These are phyloP conservation scores for Sclerotinia minor DNA, from an alignment of 2,329 filamentous ascomycete genomes.

Conservation along the genomic window DNA sequence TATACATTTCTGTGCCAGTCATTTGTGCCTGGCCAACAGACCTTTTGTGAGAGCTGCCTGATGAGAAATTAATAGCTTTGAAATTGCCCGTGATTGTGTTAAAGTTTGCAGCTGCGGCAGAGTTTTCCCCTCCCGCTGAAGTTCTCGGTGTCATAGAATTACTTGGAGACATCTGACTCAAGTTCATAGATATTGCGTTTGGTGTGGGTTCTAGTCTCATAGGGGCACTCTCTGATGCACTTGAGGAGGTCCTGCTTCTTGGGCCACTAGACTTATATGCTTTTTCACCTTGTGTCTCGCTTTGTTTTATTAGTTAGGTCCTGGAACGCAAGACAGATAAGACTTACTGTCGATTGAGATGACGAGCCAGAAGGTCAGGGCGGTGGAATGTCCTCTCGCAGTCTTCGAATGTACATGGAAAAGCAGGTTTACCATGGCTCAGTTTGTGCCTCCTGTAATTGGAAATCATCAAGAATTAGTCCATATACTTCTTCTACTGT, in stretches of 20 bases:
- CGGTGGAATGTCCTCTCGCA: conserved; percentile 61
- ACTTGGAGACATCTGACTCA: conserved; percentile 30
- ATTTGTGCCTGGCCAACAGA: conserved; percentile 32
- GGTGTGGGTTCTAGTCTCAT: conserved; percentile 18
- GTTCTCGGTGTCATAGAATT: conserved; percentile 35
- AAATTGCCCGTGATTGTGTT: conserved; percentile 34
- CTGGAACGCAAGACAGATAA: neutral
- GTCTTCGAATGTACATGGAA: conserved; percentile 52
- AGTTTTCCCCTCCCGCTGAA: conserved; percentile 31
- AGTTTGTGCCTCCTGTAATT: conserved; percentile 57
- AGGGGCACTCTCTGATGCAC: conserved; percentile 32
- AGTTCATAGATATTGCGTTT: conserved; percentile 11
- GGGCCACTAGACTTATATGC: conserved; percentile 39
- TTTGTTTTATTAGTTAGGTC: conserved; percentile 36
- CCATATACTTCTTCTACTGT: neutral
- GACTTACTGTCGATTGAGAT: conserved; percentile 54
- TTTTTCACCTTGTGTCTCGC: conserved; percentile 50
- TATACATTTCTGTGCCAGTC: conserved; percentile 30
- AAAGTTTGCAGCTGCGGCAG: conserved; percentile 33
- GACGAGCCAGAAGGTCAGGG: conserved; percentile 59
- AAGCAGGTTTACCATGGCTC: conserved; percentile 57
- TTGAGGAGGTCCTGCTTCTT: conserved; percentile 38
- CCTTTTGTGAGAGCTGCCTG: conserved; percentile 30
- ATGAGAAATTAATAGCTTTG: conserved; percentile 33
- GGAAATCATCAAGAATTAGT: neutral